Evolutionary conservation across 2,329 filamentous ascomycete genomes (phyloP).

Genomic region (Pseudodiploospora longispora): DNA sequence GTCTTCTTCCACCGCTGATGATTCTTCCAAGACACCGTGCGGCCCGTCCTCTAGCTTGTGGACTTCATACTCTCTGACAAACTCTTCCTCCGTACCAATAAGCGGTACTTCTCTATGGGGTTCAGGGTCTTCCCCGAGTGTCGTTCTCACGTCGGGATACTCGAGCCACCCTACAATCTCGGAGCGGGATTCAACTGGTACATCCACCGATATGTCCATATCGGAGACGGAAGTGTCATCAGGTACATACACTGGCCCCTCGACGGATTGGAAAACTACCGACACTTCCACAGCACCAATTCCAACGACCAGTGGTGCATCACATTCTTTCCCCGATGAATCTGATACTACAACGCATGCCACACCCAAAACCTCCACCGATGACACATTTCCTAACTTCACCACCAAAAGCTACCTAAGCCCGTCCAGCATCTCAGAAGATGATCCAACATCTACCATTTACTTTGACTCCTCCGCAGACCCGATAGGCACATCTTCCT

Average conservation of each 20-base stretch:
- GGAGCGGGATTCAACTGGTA: neutral
- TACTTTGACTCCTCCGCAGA: slow-evolving; percentile 8
- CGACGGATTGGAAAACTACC: neutral
- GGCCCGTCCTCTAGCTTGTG: neutral
- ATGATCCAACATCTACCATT: slow-evolving; percentile 6
- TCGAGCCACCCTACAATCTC: neutral
- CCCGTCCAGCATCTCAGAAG: neutral
- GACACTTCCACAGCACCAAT: neutral
- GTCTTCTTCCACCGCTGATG: neutral
- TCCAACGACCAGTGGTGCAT: neutral
- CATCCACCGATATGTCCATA: neutral
- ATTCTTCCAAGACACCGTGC: neutral
- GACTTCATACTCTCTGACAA: neutral
- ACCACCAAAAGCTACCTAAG: neutral
- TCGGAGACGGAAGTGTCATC: neutral
- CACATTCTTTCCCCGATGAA: neutral
- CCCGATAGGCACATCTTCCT: slow-evolving; percentile 6
- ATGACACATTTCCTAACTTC: neutral
- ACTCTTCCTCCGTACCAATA: neutral
- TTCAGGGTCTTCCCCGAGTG: too few relatives aligned
- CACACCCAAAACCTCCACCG: neutral
- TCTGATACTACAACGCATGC: neutral
- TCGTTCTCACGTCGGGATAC: neutral
- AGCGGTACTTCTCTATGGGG: too few relatives aligned
- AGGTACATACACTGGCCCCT: neutral